Evolutionary conservation across 805 yeast genomes (phyloP).

Genomic region (Myxozyma kluyveri): DNA sequence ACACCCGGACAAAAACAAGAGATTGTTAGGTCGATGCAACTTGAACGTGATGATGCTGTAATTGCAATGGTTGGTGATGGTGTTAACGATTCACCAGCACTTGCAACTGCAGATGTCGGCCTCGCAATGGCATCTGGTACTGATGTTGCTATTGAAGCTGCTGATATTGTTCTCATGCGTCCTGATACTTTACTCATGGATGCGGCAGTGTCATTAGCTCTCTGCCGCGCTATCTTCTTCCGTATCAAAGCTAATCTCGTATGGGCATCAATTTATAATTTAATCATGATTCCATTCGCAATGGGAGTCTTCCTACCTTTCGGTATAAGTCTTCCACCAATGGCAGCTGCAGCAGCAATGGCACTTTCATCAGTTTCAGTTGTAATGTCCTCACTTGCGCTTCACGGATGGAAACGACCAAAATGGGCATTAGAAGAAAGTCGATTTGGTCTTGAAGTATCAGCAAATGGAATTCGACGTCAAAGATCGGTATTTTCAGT

Average conservation of each 20-base stretch:
- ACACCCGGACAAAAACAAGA: conserved; percentile 75
- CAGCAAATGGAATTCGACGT: not conserved
- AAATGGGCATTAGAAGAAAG: conserved; percentile 24
- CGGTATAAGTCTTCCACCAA: conserved; percentile 72
- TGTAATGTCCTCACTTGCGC: conserved; percentile 69
- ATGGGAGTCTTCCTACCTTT: conserved; percentile 86
- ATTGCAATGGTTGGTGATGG: conserved; percentile 97
- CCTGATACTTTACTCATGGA: conserved; percentile 38
- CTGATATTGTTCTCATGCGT: conserved; percentile 77
- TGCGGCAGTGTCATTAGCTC: conserved; percentile 54
- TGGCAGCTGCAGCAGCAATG: conserved; percentile 92
- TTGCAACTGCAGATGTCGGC: conserved; percentile 84
- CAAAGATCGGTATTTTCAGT: too few species aligned
- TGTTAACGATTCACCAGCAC: conserved; percentile 95
- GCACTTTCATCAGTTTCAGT: conserved; percentile 89
- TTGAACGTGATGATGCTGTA: conserved; percentile 19
- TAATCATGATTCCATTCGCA: conserved; percentile 89
- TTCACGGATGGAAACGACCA: conserved; percentile 53
- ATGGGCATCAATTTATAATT: conserved; percentile 82
- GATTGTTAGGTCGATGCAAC: conserved; percentile 58
- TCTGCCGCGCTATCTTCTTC: conserved; percentile 65
- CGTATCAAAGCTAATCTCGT: conserved; percentile 79
- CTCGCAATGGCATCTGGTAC: conserved; percentile 91
- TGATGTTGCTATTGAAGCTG: conserved; percentile 95
- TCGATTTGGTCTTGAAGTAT: conserved; percentile 10